A percentile compares a stretch with the other conserved stretches of the same genome.
phyloP scores from a whole-genome alignment of 345 rosid species.

The Turritis glabra region DNA sequence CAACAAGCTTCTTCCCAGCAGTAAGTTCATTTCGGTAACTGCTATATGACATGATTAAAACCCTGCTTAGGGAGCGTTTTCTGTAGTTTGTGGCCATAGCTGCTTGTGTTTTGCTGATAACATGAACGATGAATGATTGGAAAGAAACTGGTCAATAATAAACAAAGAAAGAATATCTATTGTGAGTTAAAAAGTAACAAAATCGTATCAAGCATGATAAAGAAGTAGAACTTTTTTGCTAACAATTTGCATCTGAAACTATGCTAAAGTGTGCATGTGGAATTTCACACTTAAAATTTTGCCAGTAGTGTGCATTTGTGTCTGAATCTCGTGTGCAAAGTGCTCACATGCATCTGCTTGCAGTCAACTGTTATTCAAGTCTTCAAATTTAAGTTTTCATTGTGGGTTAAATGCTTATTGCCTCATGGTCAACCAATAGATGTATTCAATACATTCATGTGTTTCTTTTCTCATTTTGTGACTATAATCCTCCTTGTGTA shows the following conservation, averaged over 20 bases:
- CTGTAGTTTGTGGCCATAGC: neutral
- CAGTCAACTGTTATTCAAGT: neutral
- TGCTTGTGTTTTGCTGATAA: neutral
- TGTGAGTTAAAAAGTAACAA: neutral
- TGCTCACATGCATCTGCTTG: neutral
- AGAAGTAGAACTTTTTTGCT: neutral
- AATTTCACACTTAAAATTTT: neutral
- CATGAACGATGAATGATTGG: neutral
- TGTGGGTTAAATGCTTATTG: neutral
- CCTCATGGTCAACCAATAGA: neutral
- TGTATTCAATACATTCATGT: neutral
- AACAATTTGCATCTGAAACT: neutral
- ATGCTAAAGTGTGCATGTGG: neutral
- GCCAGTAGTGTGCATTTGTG: neutral
- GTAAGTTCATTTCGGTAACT: conserved; percentile 46
- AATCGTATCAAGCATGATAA: neutral
- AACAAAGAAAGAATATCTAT: neutral
- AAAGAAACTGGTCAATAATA: neutral
- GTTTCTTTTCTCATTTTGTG: neutral
- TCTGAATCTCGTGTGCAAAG: neutral
- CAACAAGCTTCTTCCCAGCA: conserved; percentile 88
- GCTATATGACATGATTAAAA: neutral
- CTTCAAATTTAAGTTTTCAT: neutral
- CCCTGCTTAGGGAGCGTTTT: neutral
- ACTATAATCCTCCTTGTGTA: neutral